Base-by-base conservation (phyloP, 495 filamentous ascomycete species). In the Penicillium alfredii region DNA sequence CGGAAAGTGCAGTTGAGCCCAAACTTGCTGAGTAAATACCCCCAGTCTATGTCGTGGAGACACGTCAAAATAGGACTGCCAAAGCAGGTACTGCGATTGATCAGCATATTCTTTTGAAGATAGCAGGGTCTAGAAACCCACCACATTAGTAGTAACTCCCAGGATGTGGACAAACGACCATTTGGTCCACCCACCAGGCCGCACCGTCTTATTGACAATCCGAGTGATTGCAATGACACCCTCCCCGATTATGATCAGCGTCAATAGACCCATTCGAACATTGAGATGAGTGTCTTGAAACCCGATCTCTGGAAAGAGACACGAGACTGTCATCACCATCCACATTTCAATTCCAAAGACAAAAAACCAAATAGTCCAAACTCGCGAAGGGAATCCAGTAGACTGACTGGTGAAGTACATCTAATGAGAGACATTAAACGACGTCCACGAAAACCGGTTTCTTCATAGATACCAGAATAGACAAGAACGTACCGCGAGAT, bases 1-100 rank as follows among this genome's bases (percentile, higher is more conserved):
- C 7, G 80, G 81, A 51, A 82, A 81, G 60, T 86, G 83, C 1
- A 81, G 55, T 41, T 78, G 66, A 3, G 74, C 67, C 83, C 82
- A 85, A 13, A 75, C 53, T 42, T 80, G 74, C 40, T 80, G 76
- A 15, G 60, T 66, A 39, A 79, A 60, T 20, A 68, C 75, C 19
- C 76, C 74, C 38, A 64, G 49, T 25, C 33, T 38, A n/a, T 37
- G 38, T 27, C 53, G 47, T 26, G 61, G 58, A 11, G 58, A 55
- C n/a, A 66, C 68, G 53, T 86, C 81, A 40, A 81, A 84, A 58
- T 88, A 86, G 35, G 80, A 68, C 62, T 82, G 79, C 67, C 75
- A 86, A 19, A 81, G 53, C 38, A 86, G 66, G 56, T 84, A 84
- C 74, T 77, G 18, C 10, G 11, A 18, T 12, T 15, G 13, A 16